phyloP scores from a whole-genome alignment of 495 filamentous ascomycete genomes.

The Articulospora tetracladia region DNA sequence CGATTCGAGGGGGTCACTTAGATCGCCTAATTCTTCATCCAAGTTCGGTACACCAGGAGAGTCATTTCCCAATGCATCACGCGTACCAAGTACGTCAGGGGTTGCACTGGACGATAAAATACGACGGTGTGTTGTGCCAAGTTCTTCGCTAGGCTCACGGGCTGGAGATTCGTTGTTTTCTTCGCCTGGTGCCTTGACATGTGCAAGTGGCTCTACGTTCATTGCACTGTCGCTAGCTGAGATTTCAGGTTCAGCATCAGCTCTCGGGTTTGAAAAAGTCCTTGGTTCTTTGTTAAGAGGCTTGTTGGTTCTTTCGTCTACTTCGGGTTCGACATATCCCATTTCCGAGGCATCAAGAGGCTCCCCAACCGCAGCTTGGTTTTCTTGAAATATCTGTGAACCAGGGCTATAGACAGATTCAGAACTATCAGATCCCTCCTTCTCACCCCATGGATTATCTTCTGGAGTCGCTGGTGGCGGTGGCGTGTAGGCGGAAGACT shows the following conservation, averaged over 20 bases:
- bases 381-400: slow-evolving; percentile 15
- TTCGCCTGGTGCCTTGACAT: no score
- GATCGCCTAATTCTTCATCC: background rate
- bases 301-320: no score
- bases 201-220: no score
- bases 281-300: no score
- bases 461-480: background rate
- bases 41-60: background rate
- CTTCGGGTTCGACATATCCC: background rate
- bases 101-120: background rate
- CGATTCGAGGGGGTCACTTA: background rate
- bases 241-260: no score
- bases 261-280: no score
- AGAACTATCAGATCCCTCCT: background rate
- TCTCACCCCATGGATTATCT: background rate
- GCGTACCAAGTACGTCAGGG: background rate
- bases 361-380: background rate
- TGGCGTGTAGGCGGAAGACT: slow-evolving; percentile 9
- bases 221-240: no score
- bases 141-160: background rate
- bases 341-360: background rate
- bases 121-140: background rate
- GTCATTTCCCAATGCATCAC: background rate
- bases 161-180: background rate
- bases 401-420: slow-evolving; percentile 7